A percentile compares a stretch with the other conserved stretches of the same genome.
These are phyloP conservation scores for Suhomyces wounanorum DNA, from an alignment of 1,139 yeast genomes.

Conservation along the genomic window DNA sequence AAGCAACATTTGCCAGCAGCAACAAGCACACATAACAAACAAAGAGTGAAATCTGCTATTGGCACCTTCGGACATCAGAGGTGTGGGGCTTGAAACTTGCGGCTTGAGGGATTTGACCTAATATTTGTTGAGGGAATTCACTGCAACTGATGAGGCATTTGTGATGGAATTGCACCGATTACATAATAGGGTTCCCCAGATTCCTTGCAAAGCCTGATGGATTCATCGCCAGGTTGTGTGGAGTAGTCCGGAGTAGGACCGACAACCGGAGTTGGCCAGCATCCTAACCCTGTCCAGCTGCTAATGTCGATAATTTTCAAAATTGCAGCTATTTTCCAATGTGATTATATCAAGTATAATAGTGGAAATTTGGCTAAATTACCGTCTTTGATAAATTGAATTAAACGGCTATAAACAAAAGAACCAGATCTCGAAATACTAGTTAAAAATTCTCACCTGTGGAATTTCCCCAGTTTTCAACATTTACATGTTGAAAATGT, in stretches of 20 bases:
- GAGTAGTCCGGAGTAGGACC: background rate
- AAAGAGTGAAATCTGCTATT: background rate
- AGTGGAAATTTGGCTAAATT: background rate
- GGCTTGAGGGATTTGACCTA: background rate
- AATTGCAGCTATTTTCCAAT: background rate
- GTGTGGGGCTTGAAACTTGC: background rate
- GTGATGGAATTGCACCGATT: background rate
- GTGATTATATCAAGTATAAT: no score
- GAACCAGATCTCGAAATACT: background rate
- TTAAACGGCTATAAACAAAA: background rate
- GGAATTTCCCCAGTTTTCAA: background rate
- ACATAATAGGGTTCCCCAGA: background rate
- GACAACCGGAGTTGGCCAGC: background rate
- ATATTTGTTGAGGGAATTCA: background rate
- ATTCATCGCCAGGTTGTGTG: background rate
- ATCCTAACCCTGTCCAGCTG: background rate
- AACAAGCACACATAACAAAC: background rate
- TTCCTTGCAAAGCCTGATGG: background rate
- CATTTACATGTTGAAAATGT: no score
- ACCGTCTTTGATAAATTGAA: no score
- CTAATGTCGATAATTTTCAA: background rate
- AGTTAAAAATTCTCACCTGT: background rate
- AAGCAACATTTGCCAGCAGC: background rate
- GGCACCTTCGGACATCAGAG: background rate
- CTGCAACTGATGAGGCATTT: background rate